These are phyloP conservation scores for Musa balbisiana DNA, from an alignment of 202 grass and related monocot genomes.

Conservation along the genomic window DNA sequence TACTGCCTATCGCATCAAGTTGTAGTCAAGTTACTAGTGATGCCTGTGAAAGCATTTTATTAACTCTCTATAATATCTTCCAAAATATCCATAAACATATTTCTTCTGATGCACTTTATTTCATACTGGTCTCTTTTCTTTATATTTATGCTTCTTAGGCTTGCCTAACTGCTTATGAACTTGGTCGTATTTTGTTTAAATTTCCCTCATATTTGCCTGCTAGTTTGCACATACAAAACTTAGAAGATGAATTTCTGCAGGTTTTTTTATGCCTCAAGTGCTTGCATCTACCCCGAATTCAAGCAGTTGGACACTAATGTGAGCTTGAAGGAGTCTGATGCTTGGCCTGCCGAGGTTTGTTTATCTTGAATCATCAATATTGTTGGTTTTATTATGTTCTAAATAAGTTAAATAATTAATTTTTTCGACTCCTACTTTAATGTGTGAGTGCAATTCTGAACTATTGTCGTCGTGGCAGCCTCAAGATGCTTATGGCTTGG, in stretches of 20 bases:
- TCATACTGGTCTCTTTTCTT: neutral
- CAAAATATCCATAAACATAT: too few relatives aligned
- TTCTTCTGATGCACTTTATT: too few relatives aligned
- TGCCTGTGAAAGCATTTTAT: too few relatives aligned
- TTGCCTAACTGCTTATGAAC: neutral
- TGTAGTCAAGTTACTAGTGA: too few relatives aligned
- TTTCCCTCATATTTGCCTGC: neutral
- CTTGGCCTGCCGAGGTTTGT: constrained; percentile 86
- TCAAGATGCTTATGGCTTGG: constrained; percentile 97
- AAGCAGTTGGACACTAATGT: constrained; percentile 89
- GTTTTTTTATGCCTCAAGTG: constrained; percentile 86
- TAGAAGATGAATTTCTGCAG: constrained; percentile 19
- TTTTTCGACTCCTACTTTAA: neutral
- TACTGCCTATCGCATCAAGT: too few relatives aligned
- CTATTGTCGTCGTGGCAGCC: constrained; percentile 37
- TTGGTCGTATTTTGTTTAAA: neutral
- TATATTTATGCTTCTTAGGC: neutral
- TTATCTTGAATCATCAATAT: neutral
- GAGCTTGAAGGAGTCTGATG: constrained; percentile 87
- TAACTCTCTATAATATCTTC: too few relatives aligned
- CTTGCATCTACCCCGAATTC: constrained; percentile 92
- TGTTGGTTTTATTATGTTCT: neutral
- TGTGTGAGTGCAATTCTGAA: neutral
- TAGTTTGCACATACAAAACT: neutral
- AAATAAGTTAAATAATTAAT: neutral